Base-by-base conservation (phyloP, 371 early-diverging fungal species). In the Conidiobolus incongruus region DNA sequence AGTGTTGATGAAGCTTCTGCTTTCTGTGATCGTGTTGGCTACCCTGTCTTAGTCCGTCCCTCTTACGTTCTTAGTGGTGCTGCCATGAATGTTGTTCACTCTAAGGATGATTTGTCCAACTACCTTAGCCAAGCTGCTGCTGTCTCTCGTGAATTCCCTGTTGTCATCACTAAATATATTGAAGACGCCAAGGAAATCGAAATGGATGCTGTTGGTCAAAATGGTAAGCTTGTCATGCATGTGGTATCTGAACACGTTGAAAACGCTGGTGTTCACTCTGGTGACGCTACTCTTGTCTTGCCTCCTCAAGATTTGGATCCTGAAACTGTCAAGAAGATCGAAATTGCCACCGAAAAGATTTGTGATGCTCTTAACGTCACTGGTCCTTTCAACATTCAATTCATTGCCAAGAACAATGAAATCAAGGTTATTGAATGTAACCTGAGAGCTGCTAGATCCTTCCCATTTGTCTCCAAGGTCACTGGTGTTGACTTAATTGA, bases 351-450 rank as follows among this genome's bases (percentile, higher is more conserved):
- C 2, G 70, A 75, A 33, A 88, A 88, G 52, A 80, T 94, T 45
- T 91, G 77, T 36, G 73, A 72, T 48, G 88, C 88, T 2, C 59
- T 94, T 47, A 77, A 89, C 47, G 81, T 92, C 38, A 86, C 94
- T 8, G 95, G 95, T n/a, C 92, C 92, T n/a, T 81, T 71, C 70
- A 94, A 94, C 62, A 92, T 94, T 53, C 92, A 94, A 62, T 81
- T 94, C 50, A 89, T 94, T 53, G 84, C 83, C 58, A 85, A 87
- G 69, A 35, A 47, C 22, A 13, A 46, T 22, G 84, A 87, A 54
- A 77, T 91, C 63, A 90, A 90, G 68, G 87, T 94, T 28, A 91
- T 94, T 45, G 94, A 94, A 60, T 94, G 92, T 63, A 94, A 94
- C 51, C 69, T 94, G 4, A 82, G 94, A 45, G 92, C 94, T 1